Evolutionary conservation across 352 stramenopile species (phyloP), one percentile per base, ranked within the genome.

Genomic region (Phytophthora macrochlamydospora): DNA sequence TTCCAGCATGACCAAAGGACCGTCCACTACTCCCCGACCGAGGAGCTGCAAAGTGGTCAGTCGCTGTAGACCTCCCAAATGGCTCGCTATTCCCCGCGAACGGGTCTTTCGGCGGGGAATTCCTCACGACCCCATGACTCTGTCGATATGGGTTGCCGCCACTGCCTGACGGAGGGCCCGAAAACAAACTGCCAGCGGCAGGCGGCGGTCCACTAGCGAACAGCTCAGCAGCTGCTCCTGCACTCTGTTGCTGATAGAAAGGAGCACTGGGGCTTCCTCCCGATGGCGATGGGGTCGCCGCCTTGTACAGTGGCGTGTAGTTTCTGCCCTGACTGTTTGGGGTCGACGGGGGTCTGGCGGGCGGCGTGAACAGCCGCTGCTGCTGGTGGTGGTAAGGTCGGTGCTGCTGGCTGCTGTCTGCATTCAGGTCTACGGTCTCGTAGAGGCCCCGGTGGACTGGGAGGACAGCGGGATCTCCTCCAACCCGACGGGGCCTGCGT

Each of bases 381-480:
- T 57, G 51, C 18, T 59, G 51, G 7, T 43, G 51, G 13, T 53
- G 51, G 5, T 42, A 53, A 13, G 37, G 32, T 4, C 60, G 59
- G 30, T 64, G 48, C 55, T 69, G 59, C 9, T 73, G 59, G 45
- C 56, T 61, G 48, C 40, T 73, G 37, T 81, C 69, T 7, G 76
- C 69, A 51, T 73, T 69, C 24, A 84, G 62, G 44, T 84, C 75
- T 49, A 84, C 75, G 1, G 75, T 84, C 62, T 84, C 75, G 60
- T 84, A 84, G 29, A 66, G 62, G 24, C 46, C 58, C 73, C 71
- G 11, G 57, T 72, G 1, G 69, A 79, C 42, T 70, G 58, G 8
- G 69, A 70, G 3, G 72, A 69, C 33, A 76, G 71, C 40, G 70
- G 62, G 13, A 81, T 67, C 14, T 78, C 73, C 1, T 76, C 69